Base-by-base conservation (phyloP, 1,139 yeast genomes). In the Diutina pseudorugosa region DNA sequence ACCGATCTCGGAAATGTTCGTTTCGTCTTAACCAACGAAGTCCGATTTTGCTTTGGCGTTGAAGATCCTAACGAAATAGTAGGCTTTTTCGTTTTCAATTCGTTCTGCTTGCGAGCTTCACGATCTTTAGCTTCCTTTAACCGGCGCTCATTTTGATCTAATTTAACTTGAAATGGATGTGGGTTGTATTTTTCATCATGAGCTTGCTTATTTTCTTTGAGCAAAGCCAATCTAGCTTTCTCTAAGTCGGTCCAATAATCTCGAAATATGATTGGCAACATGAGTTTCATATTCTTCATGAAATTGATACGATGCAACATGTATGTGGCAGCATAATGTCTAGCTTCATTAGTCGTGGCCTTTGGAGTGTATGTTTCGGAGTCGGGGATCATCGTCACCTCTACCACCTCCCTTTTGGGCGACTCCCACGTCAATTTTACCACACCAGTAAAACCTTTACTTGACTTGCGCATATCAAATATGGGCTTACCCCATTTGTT, bases 271-370 rank as follows among this genome's bases (percentile, higher is more conserved):
- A 84, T 80, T 0, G 98, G 98, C 23, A 93, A 72, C 60, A 89
- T 83, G 90, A 90, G 83, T 59, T 86, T 88, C 69, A 91, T 68
- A 62, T 88, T 90, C 59, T 90, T 89, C 58, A 83, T 82, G 56
- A 82, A 87, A 41, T 91, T 84, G 16, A 93, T 76, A 33, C 96
- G 72, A 63, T 82, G 91, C 56, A 93, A 65, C 0, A 93, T 91
- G 61, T 84, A 88, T 0, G 97, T 91, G 0, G 98, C 97, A 1
- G 91, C 89, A 62, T 78, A 77, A 64, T 91, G 95, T 52, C 97
- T 76, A 2, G 98, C 97, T 60, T 91, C 98, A 45, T 89, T 73
- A 8, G 95, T 78, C 0, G 97, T 88, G 52, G 79, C 84, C 60
- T 85, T 87, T 0, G 89, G 83, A n/a, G 68, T 82, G 73, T 8